phyloP scores from a whole-genome alignment of 1,139 yeast genomes.

The Scheffersomyces titani region DNA sequence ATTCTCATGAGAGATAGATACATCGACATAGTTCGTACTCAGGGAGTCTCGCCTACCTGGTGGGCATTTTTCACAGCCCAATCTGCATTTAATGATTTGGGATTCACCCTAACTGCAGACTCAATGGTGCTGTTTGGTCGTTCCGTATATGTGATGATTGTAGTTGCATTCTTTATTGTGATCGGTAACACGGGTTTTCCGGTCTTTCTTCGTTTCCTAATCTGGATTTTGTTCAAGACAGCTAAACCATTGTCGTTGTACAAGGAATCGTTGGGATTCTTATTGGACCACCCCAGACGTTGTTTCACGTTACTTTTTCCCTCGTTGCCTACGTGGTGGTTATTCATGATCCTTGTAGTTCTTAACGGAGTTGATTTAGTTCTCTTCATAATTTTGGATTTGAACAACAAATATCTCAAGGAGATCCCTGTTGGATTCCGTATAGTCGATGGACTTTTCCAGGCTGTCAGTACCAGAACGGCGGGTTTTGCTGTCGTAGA shows the following conservation, averaged over 20 bases:
- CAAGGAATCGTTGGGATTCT: constrained; percentile 79
- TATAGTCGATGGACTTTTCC: constrained; percentile 80
- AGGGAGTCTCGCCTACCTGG: constrained; percentile 78
- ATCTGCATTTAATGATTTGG: constrained; percentile 82
- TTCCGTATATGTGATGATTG: constrained; percentile 64
- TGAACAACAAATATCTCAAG: constrained; percentile 49
- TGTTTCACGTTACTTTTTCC: constrained; percentile 94
- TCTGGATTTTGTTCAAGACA: constrained; percentile 74
- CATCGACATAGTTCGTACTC: constrained; percentile 39
- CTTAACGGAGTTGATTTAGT: constrained; percentile 78
- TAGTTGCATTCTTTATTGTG: constrained; percentile 68
- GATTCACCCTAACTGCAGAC: constrained; percentile 75
- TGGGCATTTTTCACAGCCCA: constrained; percentile 87
- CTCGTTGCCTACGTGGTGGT: constrained; percentile 94
- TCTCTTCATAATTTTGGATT: constrained; percentile 76
- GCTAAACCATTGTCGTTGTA: constrained; percentile 66
- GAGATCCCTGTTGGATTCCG: constrained; percentile 65
- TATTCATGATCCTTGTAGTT: constrained; percentile 67
- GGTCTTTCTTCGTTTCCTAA: constrained; percentile 68
- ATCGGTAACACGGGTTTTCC: constrained; percentile 97
- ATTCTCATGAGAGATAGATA: constrained; percentile 48
- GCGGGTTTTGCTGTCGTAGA: constrained; percentile 84
- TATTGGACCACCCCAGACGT: constrained; percentile 94
- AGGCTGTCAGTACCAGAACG: constrained; percentile 90
- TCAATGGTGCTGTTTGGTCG: constrained; percentile 69